Evolutionary conservation across 257 asterid species (phyloP), one percentile per base, ranked within the genome.

Genomic region (Schizonepeta tenuifolia): DNA sequence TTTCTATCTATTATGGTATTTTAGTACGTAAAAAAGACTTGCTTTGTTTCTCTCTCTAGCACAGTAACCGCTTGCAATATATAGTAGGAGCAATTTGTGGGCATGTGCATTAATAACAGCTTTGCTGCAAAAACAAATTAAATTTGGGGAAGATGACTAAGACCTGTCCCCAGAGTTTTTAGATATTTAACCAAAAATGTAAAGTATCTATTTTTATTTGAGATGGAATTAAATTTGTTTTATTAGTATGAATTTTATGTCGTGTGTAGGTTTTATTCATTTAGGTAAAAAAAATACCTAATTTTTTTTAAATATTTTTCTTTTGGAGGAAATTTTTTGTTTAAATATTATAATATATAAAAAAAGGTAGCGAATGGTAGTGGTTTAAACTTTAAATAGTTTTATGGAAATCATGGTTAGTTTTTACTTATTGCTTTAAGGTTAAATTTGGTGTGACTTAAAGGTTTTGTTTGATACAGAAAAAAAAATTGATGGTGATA

Each of bases 21-120:
- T 20, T 43, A 7, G 60, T 46, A 56, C 57, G 73, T 74, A 53
- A 41, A 50, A 50, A 67, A 31, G 24, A 46, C 54, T 46, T 38
- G n/a, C 56, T 53, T 15, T 14, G 47, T 67, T 69, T 69, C 78
- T 68, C 79, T 53, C 72, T 73, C 71, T 62, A 56, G 1, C 69
- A 55, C 73, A 63, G 70, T 33, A 65, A 56, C 79, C 69, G 82
- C 49, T 41, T 28, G 7, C 5, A 5, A 70, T 69, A 54, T 63
- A 63, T 49, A 65, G 47, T 33, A 22, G 46, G 62, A 68, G 40
- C 38, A 68, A 40, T 67, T 53, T 62, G 22, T 20, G 62, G 69
- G 33, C 44, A 35, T 53, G 63, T 56, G 75, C 49, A 58, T 57
- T 72, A 4, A 75, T 21, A 7, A 13, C 55, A 21, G 33, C 7